A percentile compares a stretch with the other conserved stretches of the same genome.
These are phyloP conservation scores for Lachnellula hyalina DNA, from an alignment of 2,329 filamentous ascomycete species.

Conservation along the genomic window DNA sequence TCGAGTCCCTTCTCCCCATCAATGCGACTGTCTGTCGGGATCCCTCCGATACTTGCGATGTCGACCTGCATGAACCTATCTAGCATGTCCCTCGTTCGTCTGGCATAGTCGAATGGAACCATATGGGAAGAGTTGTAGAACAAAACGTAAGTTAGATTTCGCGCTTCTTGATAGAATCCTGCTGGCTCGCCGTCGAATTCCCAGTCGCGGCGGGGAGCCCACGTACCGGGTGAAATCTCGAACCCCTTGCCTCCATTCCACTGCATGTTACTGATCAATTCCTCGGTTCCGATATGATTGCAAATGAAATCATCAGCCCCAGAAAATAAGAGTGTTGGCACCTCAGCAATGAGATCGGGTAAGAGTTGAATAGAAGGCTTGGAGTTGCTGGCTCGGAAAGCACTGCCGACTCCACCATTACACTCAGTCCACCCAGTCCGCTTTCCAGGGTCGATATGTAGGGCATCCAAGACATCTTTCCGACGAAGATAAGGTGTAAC, in stretches of 20 bases:
- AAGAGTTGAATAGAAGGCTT: constrained; percentile 68
- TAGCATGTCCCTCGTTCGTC: constrained; percentile 88
- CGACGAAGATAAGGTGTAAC: constrained; percentile 82
- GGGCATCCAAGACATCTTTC: constrained; percentile 68
- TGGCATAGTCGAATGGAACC: constrained; percentile 91
- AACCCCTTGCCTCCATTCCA: constrained; percentile 94
- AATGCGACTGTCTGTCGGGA: constrained; percentile 60
- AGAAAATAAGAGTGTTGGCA: constrained; percentile 83
- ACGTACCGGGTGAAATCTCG: constrained; percentile 77
- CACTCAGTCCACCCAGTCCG: constrained; percentile 90
- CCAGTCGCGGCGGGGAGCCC: constrained; percentile 91
- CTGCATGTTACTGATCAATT: constrained; percentile 80
- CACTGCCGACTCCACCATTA: constrained; percentile 66
- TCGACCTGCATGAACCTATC: constrained; percentile 94
- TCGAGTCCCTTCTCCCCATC: constrained; percentile 64
- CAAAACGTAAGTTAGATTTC: constrained; percentile 91
- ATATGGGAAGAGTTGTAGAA: constrained; percentile 97
- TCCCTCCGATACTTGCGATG: constrained; percentile 78
- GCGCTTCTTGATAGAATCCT: constrained; percentile 89
- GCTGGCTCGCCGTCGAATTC: constrained; percentile 83
- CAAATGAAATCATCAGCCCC: constrained; percentile 93
- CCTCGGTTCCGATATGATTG: constrained; percentile 92
- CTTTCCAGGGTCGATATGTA: constrained; percentile 79
- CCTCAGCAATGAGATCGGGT: constrained; percentile 69
- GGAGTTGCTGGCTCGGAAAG: constrained; percentile 68